These are phyloP conservation scores for Pleodorina starrii DNA, from an alignment of 139 green algal genomes.

Conservation along the genomic window DNA sequence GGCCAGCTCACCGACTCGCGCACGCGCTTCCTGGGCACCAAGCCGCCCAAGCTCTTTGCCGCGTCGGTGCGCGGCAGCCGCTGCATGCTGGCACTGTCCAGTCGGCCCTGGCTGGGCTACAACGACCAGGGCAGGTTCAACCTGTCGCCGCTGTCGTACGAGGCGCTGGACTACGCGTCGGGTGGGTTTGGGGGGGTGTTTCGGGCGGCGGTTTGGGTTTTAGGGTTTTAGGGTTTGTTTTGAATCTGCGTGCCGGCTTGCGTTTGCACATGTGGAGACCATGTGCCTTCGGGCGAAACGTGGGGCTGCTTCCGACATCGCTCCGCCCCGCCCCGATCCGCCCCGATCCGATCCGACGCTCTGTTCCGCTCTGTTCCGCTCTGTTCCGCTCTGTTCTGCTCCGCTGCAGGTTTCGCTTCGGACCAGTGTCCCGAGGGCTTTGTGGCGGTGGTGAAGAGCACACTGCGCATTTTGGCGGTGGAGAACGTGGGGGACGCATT, in stretches of 20 bases:
- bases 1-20: constrained; percentile 87
- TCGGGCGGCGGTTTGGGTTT: too few species aligned
- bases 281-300: too few species aligned
- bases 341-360: too few species aligned
- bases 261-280: too few species aligned
- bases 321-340: too few species aligned
- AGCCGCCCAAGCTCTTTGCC: constrained; percentile 85
- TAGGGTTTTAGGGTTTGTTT: too few species aligned
- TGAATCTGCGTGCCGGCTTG: too few species aligned
- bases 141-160: constrained; percentile 93
- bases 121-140: constrained; percentile 89
- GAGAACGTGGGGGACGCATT: constrained; percentile 96
- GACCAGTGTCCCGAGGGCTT: constrained; percentile 98
- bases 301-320: too few species aligned
- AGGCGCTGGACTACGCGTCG: constrained; percentile 86
- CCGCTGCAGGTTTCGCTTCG: constrained; percentile 83
- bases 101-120: constrained; percentile 96
- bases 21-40: constrained; percentile 94
- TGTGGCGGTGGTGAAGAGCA: constrained; percentile 89
- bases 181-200: too few species aligned
- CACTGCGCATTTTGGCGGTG: constrained; percentile 92
- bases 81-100: constrained; percentile 95
- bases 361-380: too few species aligned
- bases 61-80: constrained; percentile 76
- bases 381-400: too few species aligned